Conservation (phyloP, 2,329 filamentous ascomycete species). For the Xylaria sp. region DNA sequence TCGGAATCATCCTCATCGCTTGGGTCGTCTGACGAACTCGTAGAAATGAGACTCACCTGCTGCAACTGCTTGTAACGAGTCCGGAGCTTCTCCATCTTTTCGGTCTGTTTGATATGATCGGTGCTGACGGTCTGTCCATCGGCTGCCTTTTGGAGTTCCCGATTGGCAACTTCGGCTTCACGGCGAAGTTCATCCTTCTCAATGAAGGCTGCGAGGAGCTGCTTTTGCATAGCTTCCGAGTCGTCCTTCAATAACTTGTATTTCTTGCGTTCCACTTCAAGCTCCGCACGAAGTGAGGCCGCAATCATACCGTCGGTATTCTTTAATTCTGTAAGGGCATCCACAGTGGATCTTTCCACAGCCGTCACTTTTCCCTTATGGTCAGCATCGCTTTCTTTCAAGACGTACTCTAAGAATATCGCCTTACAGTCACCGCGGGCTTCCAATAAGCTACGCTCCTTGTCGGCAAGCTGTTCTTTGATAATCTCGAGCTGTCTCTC, state of each 20-base stretch:
- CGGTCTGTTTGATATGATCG: slow-evolving; percentile 53
- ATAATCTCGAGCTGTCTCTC: slow-evolving; percentile 58
- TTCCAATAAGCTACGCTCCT: slow-evolving; percentile 65
- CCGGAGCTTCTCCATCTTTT: slow-evolving; percentile 69
- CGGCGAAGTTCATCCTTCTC: slow-evolving; percentile 70
- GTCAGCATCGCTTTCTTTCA: slow-evolving; percentile 44
- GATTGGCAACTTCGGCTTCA: slow-evolving; percentile 60
- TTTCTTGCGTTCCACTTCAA: slow-evolving; percentile 65
- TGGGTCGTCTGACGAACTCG: slow-evolving; percentile 27
- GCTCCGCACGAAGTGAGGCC: slow-evolving; percentile 67
- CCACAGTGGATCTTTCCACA: slow-evolving; percentile 63
- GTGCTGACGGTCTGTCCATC: slow-evolving; percentile 48
- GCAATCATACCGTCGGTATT: slow-evolving; percentile 68
- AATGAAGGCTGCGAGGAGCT: slow-evolving; percentile 69
- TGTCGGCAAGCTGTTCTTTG: slow-evolving; percentile 60
- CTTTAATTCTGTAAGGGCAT: slow-evolving; percentile 69
- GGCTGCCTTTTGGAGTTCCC: slow-evolving; percentile 54
- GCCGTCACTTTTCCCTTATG: slow-evolving; percentile 57
- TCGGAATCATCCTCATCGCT: slow-evolving; percentile 36
- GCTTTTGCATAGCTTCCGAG: slow-evolving; percentile 67
- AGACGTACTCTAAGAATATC: slow-evolving; percentile 42
- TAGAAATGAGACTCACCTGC: slow-evolving; percentile 61
- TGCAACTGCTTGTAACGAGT: slow-evolving; percentile 66
- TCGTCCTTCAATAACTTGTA: slow-evolving; percentile 62
- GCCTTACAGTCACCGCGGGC: slow-evolving; percentile 63